Conservation (phyloP, 768 basidiomycete species). For the Termitomyces heimii region DNA sequence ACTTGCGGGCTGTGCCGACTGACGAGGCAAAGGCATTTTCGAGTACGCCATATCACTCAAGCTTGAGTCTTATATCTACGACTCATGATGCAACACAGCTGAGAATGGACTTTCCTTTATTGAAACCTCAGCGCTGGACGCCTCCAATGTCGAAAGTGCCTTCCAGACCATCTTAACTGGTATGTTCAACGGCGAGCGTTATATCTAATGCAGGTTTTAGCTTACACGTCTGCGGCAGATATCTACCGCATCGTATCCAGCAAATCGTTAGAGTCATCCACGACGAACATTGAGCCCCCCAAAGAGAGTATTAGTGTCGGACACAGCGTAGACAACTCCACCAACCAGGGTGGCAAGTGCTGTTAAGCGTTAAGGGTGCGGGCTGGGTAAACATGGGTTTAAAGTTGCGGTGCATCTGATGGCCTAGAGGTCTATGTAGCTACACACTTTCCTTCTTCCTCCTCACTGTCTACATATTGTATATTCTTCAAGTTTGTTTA, state of each 20-base stretch:
- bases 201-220: background rate
- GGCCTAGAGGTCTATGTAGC: slow-evolving; percentile 15
- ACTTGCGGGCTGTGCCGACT: slow-evolving; percentile 91
- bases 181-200: slow-evolving; percentile 26
- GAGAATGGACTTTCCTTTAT: slow-evolving; percentile 94
- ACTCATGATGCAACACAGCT: slow-evolving; percentile 35
- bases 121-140: slow-evolving; percentile 99
- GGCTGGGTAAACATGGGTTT: slow-evolving; percentile 8
- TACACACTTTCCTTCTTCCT: slow-evolving; percentile 9
- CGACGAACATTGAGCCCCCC: slow-evolving; percentile 70
- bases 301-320: slow-evolving; percentile 85
- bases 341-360: slow-evolving; percentile 54
- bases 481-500: slow-evolving; percentile 14
- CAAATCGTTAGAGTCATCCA: slow-evolving; percentile 87
- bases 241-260: slow-evolving; percentile 97
- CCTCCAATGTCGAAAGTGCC: slow-evolving; percentile 94
- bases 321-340: slow-evolving; percentile 61
- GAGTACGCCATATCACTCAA: slow-evolving; percentile 41
- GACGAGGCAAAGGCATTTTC: slow-evolving; percentile 95
- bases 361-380: slow-evolving; percentile 33
- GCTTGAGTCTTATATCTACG: slow-evolving; percentile 2
- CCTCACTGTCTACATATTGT: slow-evolving; percentile 16
- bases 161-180: slow-evolving; percentile 97
- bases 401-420: slow-evolving; percentile 16
- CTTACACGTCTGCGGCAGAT: slow-evolving; percentile 42